Evolutionary conservation across 805 yeast genomes (phyloP).

Genomic region (Ogataea henricii): DNA sequence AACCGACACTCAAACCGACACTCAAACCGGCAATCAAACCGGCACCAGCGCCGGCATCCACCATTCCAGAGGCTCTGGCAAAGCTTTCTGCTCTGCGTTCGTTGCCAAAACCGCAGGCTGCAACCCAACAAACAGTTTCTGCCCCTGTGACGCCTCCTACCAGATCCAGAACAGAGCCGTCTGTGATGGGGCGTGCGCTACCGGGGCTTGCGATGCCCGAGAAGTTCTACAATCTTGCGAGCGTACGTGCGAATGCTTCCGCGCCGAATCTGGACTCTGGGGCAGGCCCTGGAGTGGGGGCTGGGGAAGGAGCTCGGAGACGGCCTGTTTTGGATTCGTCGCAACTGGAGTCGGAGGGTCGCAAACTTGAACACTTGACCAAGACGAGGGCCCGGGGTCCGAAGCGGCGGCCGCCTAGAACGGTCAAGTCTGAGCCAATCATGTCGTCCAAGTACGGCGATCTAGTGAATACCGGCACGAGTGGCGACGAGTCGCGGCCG

Average conservation of each 20-base stretch:
- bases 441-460: not conserved
- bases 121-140: not conserved
- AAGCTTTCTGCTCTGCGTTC: conserved; percentile 13
- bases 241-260: conserved; percentile 3
- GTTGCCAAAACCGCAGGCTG: not conserved
- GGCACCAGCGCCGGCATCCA: conserved; percentile 17
- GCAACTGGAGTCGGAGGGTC: conserved; percentile 25
- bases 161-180: conserved; percentile 12
- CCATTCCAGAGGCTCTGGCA: conserved; percentile 32
- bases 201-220: conserved; percentile 27
- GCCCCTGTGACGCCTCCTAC: not conserved
- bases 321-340: conserved; percentile 18
- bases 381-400: conserved; percentile 55
- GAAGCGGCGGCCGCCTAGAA: conserved; percentile 47
- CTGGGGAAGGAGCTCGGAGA: not conserved
- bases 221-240: conserved; percentile 18
- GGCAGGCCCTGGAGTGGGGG: conserved; percentile 1
- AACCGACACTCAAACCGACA: too few relatives aligned
- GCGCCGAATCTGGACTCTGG: not conserved
- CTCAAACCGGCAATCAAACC: too few relatives aligned
- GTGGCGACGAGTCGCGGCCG: not conserved
- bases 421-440: conserved; percentile 5
- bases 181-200: conserved; percentile 18
- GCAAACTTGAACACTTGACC: conserved; percentile 44
- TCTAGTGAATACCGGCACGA: not conserved